phyloP scores from a whole-genome alignment of 176 grass and related monocot species.

The Stipa capillata region DNA sequence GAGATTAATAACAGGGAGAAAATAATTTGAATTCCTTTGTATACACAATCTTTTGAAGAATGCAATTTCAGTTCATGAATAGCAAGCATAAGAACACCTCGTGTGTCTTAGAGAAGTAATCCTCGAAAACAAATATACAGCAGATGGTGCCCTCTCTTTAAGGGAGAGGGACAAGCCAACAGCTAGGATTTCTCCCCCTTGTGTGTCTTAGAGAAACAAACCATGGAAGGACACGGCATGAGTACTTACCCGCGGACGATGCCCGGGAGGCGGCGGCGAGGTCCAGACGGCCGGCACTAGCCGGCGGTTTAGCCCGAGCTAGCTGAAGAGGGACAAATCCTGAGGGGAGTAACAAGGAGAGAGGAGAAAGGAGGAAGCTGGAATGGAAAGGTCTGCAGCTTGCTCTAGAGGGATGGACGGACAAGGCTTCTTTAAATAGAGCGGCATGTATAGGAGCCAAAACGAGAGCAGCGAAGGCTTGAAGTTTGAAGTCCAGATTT shows the following conservation, averaged over 20 bases:
- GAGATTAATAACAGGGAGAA: not conserved
- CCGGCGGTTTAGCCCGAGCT: not conserved
- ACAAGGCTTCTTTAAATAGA: conserved; percentile 12
- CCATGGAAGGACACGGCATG: not conserved
- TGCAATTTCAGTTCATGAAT: not conserved
- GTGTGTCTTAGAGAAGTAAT: too few species aligned
- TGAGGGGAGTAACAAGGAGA: not conserved
- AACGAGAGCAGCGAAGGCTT: not conserved
- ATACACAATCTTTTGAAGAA: not conserved
- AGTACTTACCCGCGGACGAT: not conserved
- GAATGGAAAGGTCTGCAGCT: not conserved
- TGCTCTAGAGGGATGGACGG: not conserved
- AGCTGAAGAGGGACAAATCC: not conserved
- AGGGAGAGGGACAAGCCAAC: too few species aligned
- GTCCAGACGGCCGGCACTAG: not conserved
- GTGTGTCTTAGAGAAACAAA: not conserved
- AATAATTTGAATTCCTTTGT: not conserved
- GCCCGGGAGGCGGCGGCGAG: not conserved
- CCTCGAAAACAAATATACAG: not conserved
- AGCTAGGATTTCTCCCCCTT: not conserved
- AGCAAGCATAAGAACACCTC: too few species aligned
- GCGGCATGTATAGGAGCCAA: not conserved
- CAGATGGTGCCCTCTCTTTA: not conserved
- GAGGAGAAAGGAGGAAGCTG: not conserved
- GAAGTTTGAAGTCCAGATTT: too few species aligned